Percentiles rank a stretch among this genome's conserved stretches.
Conservation (phyloP, 371 early-diverging fungal genomes). For the Mucor mucedo region DNA sequence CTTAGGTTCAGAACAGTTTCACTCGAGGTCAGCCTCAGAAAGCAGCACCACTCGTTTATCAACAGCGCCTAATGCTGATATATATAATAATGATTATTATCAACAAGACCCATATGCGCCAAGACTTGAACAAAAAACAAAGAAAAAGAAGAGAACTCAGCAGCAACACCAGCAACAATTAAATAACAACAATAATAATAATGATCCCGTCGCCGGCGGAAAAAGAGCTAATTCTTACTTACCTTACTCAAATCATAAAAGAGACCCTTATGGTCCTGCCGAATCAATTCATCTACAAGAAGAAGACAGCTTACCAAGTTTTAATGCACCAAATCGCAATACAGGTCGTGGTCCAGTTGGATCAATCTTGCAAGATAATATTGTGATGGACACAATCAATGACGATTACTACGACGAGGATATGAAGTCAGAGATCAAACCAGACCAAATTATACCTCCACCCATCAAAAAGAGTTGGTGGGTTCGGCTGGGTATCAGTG, state of each 20-base stretch:
- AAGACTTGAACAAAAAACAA: conserved; percentile 17
- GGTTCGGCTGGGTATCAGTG: conserved; percentile 25
- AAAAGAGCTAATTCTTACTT: conserved; percentile 49
- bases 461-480: conserved; percentile 33
- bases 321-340: conserved; percentile 26
- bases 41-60: conserved; percentile 44
- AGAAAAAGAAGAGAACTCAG: conserved; percentile 18
- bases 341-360: conserved; percentile 25
- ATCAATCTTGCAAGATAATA: conserved; percentile 46
- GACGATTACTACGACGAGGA: neutral
- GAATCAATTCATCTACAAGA: conserved; percentile 47
- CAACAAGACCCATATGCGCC: conserved; percentile 48
- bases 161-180: neutral
- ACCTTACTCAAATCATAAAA: conserved; percentile 50
- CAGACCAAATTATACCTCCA: conserved; percentile 19
- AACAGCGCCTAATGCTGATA: conserved; percentile 6
- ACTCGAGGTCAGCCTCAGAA: conserved; percentile 49
- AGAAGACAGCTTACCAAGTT: conserved; percentile 40
- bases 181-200: no score
- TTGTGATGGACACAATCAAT: conserved; percentile 45
- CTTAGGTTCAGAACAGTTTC: conserved; percentile 25
- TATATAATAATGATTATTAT: conserved; percentile 28
- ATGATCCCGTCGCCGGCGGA: conserved; percentile 7
- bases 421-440: conserved; percentile 2
- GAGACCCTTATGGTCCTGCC: conserved; percentile 29